Base-by-base conservation (phyloP, 352 stramenopile genomes). In the Halophytophthora batemanensis region DNA sequence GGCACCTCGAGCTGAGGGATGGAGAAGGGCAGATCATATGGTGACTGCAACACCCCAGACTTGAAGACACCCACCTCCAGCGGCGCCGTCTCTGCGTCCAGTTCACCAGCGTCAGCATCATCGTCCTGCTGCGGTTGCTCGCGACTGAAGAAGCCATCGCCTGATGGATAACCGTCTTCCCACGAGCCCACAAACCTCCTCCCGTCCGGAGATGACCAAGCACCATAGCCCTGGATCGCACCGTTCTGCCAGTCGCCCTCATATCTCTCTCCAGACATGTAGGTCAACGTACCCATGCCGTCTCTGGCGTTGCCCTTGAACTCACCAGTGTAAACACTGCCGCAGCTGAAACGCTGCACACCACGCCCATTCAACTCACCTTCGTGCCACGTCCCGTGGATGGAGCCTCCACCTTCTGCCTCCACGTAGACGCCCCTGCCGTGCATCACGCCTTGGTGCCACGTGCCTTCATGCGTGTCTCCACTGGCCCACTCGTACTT, bases 401-500 rank as follows among this genome's bases (percentile, higher is more conserved):
- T 43, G 4, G 56, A 67, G 2, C 64, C 68, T 0, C 73, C 69
- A 0, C 48, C 59, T 31, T 31, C 39, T 3, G 54, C 29, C 14
- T 58, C 62, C 12, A 53, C 66, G 46, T 83, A 87, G 23, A 87
- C 41, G 3, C 80, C 82, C 36, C 70, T 73, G 14, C 82, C 82
- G 40, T 93, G 77, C 77, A 89, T 89, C 17, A 68, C 42, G 4
- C 76, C 79, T 40, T 56, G 49, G 2, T 47, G 35, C 82, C 79
- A 90, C 6, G 50, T 70, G 31, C 82, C 82, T 59, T 90, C 71
- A 43, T 90, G 70, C 6, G 60, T 59, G 45, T 88, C 79, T 17
- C 82, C 79, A 14, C 82, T 82, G n/a, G 63, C 66, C 82, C 82
- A 93, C 23, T 65, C 66, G 48, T 90, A 93, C 29, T 57, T 75